These are phyloP conservation scores for Asclepias syriaca DNA, from an alignment of 257 asterid species.

Conservation along the genomic window DNA sequence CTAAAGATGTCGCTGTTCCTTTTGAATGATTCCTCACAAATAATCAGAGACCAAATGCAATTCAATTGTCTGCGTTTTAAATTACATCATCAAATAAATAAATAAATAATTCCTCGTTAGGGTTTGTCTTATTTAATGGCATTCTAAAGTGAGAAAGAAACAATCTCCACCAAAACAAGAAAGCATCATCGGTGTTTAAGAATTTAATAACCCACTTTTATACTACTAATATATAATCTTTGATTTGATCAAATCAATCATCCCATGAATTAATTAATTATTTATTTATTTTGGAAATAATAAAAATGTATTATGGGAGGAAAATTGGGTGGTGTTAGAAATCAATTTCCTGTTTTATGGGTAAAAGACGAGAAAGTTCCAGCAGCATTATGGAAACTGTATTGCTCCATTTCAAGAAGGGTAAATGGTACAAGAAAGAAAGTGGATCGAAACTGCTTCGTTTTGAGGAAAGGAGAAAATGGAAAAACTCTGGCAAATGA, in stretches of 20 bases:
- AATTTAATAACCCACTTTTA: too few species aligned
- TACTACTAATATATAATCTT: too few species aligned
- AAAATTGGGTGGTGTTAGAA: not conserved
- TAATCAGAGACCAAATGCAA: not conserved
- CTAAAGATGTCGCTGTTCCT: not conserved
- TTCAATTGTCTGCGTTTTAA: not conserved
- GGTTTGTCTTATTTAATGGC: not conserved
- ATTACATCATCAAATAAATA: too few species aligned
- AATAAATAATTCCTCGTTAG: not conserved
- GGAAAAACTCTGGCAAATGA: too few species aligned
- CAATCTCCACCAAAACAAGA: too few species aligned
- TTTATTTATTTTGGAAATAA: too few species aligned
- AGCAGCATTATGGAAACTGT: not conserved
- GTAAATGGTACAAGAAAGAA: not conserved
- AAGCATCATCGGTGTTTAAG: too few species aligned
- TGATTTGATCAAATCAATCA: too few species aligned
- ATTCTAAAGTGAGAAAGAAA: not conserved
- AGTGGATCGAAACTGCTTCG: not conserved
- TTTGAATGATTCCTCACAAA: not conserved
- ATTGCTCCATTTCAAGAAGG: constrained; percentile 3
- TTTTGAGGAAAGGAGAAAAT: not conserved
- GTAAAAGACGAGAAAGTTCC: constrained; percentile 12
- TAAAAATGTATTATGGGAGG: not conserved
- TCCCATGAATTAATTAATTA: too few species aligned
- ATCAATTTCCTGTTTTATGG: constrained; percentile 8